Base-by-base conservation (phyloP, 495 filamentous ascomycete species). In the Elaphomyces granulatus region DNA sequence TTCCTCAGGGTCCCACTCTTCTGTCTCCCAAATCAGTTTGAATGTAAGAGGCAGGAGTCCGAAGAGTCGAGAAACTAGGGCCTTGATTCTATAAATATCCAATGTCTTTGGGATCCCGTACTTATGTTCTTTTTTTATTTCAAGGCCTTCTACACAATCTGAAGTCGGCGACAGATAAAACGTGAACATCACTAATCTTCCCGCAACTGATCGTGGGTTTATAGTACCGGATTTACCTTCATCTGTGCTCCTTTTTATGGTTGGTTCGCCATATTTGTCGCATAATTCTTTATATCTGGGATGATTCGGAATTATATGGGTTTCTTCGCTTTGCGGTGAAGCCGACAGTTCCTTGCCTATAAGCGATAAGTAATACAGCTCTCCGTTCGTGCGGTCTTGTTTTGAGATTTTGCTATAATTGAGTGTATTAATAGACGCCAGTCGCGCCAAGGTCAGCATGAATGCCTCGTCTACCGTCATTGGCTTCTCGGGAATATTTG, bases 291-390 rank as follows among this genome's bases (percentile, higher is more conserved):
- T 49, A 53, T 80, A 98, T 2, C 86, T 69, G 2, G 68, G 72
- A 53, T 96, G 84, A 14, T 61, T 46, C 6, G 58, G 58, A 4
- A 80, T 60, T 7, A 83, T 67, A 2, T 53, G 50, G 2, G 51
- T 46, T 45, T 78, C 71, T n/a, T 68, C 61, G 1, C 57, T 58
- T 44, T 73, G 61, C 0, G 78, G 66, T 0, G 66, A 70, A 8
- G 65, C 65, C 12, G 80, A 75, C 15, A 94, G 62, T 48, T 83
- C 81, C 36, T 75, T 75, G 14, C 70, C 81, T 38, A 95, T 87
- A 20, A 77, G 71, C 4, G 75, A 78, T 8, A 96, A 73, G 53
- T 96, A 98, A 58, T 87, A 98, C 51, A 87, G 78, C 40, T 98
- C 90, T 9, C 83, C 85, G 48, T 96, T 86, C 34, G 69, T 66